phyloP scores from a whole-genome alignment of 257 asterid species.

The Solanum neorickii region DNA sequence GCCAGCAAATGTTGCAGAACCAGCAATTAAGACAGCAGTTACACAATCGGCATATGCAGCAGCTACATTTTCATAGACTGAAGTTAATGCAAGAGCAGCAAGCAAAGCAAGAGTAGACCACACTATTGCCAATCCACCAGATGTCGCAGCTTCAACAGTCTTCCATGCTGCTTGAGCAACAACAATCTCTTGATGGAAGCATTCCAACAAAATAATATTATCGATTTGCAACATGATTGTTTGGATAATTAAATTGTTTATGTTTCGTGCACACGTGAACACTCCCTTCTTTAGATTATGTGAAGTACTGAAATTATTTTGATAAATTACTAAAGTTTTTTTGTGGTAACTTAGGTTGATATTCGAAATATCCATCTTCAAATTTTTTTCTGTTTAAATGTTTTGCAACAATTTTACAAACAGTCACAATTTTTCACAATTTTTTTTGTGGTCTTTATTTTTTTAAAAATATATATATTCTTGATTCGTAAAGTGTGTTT shows the following conservation, averaged over 20 bases:
- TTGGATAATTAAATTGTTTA: no score
- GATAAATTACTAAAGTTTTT: no score
- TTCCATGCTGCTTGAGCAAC: no score
- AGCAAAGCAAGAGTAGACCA: conserved; percentile 42
- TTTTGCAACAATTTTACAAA: neutral
- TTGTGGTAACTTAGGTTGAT: no score
- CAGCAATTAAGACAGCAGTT: neutral
- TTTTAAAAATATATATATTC: no score
- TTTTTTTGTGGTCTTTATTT: neutral
- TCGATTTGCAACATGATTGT: neutral
- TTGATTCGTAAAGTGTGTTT: neutral
- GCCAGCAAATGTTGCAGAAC: conserved; percentile 1
- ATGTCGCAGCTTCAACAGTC: conserved; percentile 50
- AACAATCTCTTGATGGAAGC: no score
- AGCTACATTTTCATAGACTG: conserved; percentile 46
- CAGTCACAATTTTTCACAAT: neutral
- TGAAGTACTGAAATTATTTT: no score
- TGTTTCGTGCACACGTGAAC: no score
- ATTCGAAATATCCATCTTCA: neutral
- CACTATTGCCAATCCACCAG: conserved; percentile 40
- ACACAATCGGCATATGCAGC: neutral
- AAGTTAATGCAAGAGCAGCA: conserved; percentile 56
- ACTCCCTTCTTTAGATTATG: no score
- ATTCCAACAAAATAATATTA: neutral
- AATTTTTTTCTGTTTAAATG: no score